Conservation (phyloP, 75 land plant species). For the Cryptomeria japonica region DNA sequence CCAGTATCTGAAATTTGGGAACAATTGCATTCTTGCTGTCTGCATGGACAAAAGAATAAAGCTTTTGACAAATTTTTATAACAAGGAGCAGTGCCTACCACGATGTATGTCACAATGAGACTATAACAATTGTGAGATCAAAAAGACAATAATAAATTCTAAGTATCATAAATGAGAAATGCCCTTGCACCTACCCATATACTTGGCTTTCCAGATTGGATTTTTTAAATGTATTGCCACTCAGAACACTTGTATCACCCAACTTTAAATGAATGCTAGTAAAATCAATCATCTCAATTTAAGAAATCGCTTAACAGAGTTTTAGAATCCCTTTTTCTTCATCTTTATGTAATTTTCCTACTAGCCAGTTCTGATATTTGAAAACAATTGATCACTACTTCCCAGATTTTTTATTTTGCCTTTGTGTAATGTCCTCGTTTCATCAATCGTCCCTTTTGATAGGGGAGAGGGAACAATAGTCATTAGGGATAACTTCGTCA, state of each 20-base stretch:
- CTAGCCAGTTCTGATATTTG: neutral
- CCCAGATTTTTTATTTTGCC: neutral
- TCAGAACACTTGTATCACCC: neutral
- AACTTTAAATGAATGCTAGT: neutral
- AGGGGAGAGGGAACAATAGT: too few species aligned
- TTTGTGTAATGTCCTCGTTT: neutral
- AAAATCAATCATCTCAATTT: neutral
- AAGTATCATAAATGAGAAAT: neutral
- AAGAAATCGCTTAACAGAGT: neutral
- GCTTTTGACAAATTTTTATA: neutral
- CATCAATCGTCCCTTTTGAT: too few species aligned
- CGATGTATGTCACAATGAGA: neutral
- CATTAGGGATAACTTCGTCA: too few species aligned
- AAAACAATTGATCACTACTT: neutral
- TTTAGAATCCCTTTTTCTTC: neutral
- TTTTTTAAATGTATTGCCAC: neutral
- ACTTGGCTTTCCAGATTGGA: neutral
- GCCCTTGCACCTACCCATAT: neutral
- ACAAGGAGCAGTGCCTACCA: neutral
- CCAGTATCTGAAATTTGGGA: neutral
- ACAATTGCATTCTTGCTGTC: neutral
- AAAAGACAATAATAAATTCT: neutral
- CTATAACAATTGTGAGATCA: neutral
- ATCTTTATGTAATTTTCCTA: neutral
- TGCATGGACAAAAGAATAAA: neutral